These are phyloP conservation scores for Maudiozyma barnettii DNA, from an alignment of 805 yeast species.

Conservation along the genomic window DNA sequence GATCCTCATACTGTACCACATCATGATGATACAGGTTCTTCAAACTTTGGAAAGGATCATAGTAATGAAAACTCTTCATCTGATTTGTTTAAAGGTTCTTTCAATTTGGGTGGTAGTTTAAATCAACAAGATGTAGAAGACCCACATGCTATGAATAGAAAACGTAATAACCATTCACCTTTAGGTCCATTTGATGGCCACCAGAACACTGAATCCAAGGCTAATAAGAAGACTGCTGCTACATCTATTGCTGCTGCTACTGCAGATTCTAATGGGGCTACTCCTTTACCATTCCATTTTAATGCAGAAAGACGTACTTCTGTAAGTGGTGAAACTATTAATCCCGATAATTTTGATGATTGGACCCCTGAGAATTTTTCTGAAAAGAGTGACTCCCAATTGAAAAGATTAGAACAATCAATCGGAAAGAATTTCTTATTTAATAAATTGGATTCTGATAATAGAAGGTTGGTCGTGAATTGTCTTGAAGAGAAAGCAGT, in stretches of 20 bases:
- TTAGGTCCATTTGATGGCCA: conserved; percentile 1
- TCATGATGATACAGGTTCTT: conserved; percentile 1
- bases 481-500: conserved; percentile 73
- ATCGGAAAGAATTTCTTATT: conserved; percentile 80
- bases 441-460: conserved; percentile 68
- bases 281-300: conserved; percentile 33
- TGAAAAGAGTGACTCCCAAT: conserved; percentile 53
- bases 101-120: background rate
- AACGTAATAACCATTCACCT: conserved; percentile 3
- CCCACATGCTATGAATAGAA: background rate
- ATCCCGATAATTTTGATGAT: conserved; percentile 62
- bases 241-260: no score
- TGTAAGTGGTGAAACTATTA: conserved; percentile 80
- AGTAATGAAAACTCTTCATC: background rate
- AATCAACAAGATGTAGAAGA: background rate
- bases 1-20: conserved; percentile 47
- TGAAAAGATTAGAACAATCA: conserved; percentile 55
- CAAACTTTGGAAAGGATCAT: background rate
- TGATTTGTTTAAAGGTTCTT: conserved; percentile 2
- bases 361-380: conserved; percentile 61
- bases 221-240: background rate
- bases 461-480: conserved; percentile 65
- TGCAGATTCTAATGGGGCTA: no score
- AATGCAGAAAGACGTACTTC: conserved; percentile 81
- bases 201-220: background rate